These are phyloP conservation scores for Tylopilus rubrobrunneus DNA, from an alignment of 768 basidiomycete species.

Conservation along the genomic window DNA sequence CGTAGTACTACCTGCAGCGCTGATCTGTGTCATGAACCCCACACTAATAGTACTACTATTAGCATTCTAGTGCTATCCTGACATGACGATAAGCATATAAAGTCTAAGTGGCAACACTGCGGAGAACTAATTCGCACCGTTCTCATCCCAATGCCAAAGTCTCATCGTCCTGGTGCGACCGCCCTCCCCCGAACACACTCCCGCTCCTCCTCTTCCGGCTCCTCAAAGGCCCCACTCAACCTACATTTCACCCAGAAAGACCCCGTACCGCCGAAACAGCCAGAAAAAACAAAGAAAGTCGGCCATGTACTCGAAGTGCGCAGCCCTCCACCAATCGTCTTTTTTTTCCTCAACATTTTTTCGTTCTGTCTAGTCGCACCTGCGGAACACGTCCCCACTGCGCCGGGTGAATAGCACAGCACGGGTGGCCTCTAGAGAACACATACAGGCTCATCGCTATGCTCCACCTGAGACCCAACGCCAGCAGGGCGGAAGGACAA, in stretches of 20 bases:
- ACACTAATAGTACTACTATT: not conserved
- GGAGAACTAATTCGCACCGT: conserved; percentile 29
- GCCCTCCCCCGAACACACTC: conserved; percentile 58
- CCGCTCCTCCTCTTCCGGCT: conserved; percentile 52
- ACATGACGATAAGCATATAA: conserved; percentile 22
- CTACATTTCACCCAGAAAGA: conserved; percentile 72
- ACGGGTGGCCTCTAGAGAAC: conserved; percentile 28
- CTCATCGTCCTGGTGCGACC: conserved; percentile 43
- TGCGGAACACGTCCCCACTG: conserved; percentile 26
- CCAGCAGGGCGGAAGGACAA: conserved; percentile 35
- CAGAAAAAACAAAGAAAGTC: conserved; percentile 54
- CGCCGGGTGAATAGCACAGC: conserved; percentile 27
- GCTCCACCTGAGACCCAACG: conserved; percentile 25
- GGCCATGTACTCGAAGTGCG: conserved; percentile 44
- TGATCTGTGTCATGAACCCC: conserved; percentile 4
- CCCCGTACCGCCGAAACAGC: conserved; percentile 35
- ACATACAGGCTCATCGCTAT: conserved; percentile 34
- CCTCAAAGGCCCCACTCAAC: conserved; percentile 54
- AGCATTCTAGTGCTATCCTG: not conserved
- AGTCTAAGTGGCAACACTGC: conserved; percentile 10
- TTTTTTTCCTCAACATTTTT: conserved; percentile 12
- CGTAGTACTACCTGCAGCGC: not conserved
- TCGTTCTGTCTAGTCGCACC: conserved; percentile 9
- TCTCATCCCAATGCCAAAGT: conserved; percentile 41
- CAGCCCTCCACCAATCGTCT: conserved; percentile 6